Percentiles rank a stretch among this genome's conserved stretches.
phyloP scores from a whole-genome alignment of 257 asterid species.

The Solanum boliviense region DNA sequence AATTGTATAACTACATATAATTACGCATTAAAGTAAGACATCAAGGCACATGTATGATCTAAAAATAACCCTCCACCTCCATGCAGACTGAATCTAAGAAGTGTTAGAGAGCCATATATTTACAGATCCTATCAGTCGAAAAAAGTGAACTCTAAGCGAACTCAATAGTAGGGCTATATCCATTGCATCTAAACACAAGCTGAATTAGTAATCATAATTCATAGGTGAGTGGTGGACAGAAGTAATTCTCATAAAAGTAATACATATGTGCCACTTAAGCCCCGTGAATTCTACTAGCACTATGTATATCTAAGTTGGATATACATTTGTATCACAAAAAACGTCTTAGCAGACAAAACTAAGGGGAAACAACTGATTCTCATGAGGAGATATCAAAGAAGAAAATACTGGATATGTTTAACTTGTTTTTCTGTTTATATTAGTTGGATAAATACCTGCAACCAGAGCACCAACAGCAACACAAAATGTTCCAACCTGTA shows the following conservation, averaged over 20 bases:
- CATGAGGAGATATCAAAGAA: background rate
- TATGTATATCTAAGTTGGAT: background rate
- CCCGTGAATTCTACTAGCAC: background rate
- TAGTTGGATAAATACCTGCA: slow-evolving; percentile 49
- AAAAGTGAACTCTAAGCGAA: background rate
- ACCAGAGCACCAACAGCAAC: slow-evolving; percentile 82
- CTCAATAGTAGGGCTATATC: background rate
- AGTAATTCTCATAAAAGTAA: background rate
- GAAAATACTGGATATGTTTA: background rate
- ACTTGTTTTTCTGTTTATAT: background rate
- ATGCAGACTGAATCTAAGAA: background rate
- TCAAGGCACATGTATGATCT: background rate
- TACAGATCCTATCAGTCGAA: background rate
- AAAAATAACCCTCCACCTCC: background rate
- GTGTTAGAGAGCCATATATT: background rate
- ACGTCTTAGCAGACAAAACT: background rate
- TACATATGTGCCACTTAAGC: background rate
- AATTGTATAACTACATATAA: background rate
- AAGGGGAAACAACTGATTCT: background rate
- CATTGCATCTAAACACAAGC: background rate
- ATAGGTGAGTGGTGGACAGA: background rate
- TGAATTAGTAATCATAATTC: background rate
- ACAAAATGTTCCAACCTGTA: slow-evolving; percentile 92
- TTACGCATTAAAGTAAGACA: background rate
- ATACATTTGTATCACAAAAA: background rate